Evolutionary conservation across 2,329 filamentous ascomycete species (phyloP).

Genomic region (Penicillium sp.): DNA sequence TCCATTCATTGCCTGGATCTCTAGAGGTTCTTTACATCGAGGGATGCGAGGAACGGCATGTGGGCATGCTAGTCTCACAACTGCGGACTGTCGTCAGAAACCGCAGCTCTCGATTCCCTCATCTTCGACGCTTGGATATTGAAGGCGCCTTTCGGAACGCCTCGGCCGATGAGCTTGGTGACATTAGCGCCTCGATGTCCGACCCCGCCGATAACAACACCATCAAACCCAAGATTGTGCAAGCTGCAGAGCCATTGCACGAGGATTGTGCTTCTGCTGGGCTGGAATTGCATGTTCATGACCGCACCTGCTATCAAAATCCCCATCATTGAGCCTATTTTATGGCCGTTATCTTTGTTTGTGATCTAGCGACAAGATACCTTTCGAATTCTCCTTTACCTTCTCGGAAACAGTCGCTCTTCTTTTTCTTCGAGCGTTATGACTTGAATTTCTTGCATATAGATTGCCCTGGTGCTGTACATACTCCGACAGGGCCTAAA

Average conservation of each 20-base stretch:
- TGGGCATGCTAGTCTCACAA: slow-evolving; percentile 36
- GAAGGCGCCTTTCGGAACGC: slow-evolving; percentile 39
- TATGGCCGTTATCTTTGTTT: background rate
- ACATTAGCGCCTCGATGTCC: background rate
- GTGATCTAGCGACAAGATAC: background rate
- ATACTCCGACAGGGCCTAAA: background rate
- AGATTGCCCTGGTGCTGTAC: slow-evolving; percentile 1
- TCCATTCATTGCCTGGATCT: slow-evolving; percentile 32
- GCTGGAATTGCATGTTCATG: slow-evolving; percentile 34
- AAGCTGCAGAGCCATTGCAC: slow-evolving; percentile 33
- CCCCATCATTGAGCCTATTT: background rate
- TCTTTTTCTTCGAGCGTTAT: background rate
- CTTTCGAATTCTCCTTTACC: background rate
- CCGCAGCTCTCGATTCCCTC: slow-evolving; percentile 27
- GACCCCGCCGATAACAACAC: background rate
- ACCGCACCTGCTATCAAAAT: slow-evolving; percentile 24
- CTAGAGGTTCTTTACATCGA: slow-evolving; percentile 38
- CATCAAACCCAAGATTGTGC: slow-evolving; percentile 35
- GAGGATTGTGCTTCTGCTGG: slow-evolving; percentile 30
- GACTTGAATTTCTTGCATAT: background rate
- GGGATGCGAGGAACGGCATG: slow-evolving; percentile 35
- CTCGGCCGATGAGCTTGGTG: slow-evolving; percentile 30
- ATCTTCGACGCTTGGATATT: slow-evolving; percentile 31
- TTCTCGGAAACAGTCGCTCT: background rate
- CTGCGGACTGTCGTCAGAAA: slow-evolving; percentile 31